These are phyloP conservation scores for Asterochloris sp. DNA, from an alignment of 139 green algal species.

Conservation along the genomic window DNA sequence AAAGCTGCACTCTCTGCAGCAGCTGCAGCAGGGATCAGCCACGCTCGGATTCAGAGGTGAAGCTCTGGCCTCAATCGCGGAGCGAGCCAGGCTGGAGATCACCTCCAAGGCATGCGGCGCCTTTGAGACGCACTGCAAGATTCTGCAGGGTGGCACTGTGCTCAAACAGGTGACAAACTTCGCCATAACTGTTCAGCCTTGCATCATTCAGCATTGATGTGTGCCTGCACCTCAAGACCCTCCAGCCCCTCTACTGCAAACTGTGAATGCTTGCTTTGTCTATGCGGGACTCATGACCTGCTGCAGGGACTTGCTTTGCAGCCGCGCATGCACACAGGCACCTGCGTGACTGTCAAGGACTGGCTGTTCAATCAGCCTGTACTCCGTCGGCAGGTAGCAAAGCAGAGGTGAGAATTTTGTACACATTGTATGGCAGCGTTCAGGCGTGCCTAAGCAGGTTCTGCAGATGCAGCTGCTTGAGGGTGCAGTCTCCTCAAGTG, in stretches of 20 bases:
- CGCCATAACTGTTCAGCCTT: too few relatives aligned
- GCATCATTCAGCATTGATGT: too few relatives aligned
- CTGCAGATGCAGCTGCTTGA: background rate
- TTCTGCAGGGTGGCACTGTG: slow-evolving; percentile 7
- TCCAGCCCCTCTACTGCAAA: too few relatives aligned
- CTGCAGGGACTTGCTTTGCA: slow-evolving; percentile 21
- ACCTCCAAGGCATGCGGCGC: slow-evolving; percentile 30
- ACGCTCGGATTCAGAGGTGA: slow-evolving; percentile 57
- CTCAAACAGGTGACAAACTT: background rate
- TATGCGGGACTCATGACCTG: too few relatives aligned
- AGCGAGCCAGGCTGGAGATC: slow-evolving; percentile 33
- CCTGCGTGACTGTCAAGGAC: slow-evolving; percentile 24
- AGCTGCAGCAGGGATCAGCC: slow-evolving; percentile 5
- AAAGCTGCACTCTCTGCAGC: slow-evolving; percentile 20
- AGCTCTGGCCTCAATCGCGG: slow-evolving; percentile 37
- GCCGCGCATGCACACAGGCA: slow-evolving; percentile 33
- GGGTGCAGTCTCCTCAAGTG: background rate
- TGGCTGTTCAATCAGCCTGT: slow-evolving; percentile 45
- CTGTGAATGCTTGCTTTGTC: too few relatives aligned
- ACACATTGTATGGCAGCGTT: background rate
- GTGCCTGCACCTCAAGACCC: too few relatives aligned
- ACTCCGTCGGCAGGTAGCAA: slow-evolving; percentile 1
- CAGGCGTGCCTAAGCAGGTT: background rate
- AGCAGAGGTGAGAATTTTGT: slow-evolving; percentile 20
- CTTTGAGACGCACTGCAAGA: slow-evolving; percentile 50